Base-by-base conservation (phyloP, 306 rosid genomes). In the Inga laurina region DNA sequence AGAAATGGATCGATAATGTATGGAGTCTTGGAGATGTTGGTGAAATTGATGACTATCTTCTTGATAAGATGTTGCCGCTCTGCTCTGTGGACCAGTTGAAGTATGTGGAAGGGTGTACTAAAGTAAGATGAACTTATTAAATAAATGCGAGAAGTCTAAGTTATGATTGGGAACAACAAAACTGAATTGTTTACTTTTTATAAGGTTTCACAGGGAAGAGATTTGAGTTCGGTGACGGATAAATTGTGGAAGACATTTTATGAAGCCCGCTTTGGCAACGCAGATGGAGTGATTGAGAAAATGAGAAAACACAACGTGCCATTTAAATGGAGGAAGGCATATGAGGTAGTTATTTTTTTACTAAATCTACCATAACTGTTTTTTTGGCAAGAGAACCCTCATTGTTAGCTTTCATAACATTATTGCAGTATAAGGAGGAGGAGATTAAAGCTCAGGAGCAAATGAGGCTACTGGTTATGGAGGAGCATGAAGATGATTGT, bases 61-160 rank as follows among this genome's bases (percentile, higher is more conserved):
- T 43, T 14, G 54, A 24, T 2, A 7, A 0, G 27, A 72, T 72
- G 76, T 43, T 72, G 56, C 34, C 56, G 3, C 76, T 22, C 6
- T 54, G 61, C 22, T 54, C 24, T 54, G 61, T 54, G 61, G 61
- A 54, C 22, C 75, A 71, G 54, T 44, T 71, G 39, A 72, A 14
- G 76, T 34, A 72, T 46, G 59, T 45, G 59, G 76, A 72, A 52
- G 6, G 13, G n/a, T 45, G 57, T 72, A 46, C 76, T 46, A 72
- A 45, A 72, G 76, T 72, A 72, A 72, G 76, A 72, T 72, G 54
- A 2, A 24, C n/a, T 72, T 71, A 4, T 67, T 67, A 67, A 22
- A 18, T 72, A 46, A 45, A 46, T 46, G 34, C 12, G 32, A 24
- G n/a, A 46, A 45, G 76, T 72, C 59, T 46, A 12, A 46, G 59